These are phyloP conservation scores for barley (Hordeum vulgare) DNA, from an alignment of 176 grass and related monocot species.

Conservation along the genomic window MorexV3_pseudomolecules_assembly NC_058519.1:48994025-48994524, in stretches of 20 bases:
- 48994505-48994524: background rate
- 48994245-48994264: background rate
- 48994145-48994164: background rate
- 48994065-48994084: background rate
- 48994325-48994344: background rate
- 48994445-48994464: too few species aligned
- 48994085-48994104: background rate
- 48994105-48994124: background rate
- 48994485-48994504: background rate
- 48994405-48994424: background rate
- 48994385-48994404: background rate
- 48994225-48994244: background rate
- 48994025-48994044: background rate
- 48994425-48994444: background rate
- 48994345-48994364: constrained; percentile 17
- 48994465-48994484: background rate
- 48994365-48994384: background rate
- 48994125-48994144: background rate
- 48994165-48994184: constrained; percentile 28
- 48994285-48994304: background rate
- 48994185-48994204: background rate
- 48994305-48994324: too few species aligned
- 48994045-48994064: background rate
- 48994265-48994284: background rate
- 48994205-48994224: background rate